These are phyloP conservation scores for Trypanosoma conorhini DNA, from an alignment of 208 protist genomes.

Conservation along the genomic window DNA sequence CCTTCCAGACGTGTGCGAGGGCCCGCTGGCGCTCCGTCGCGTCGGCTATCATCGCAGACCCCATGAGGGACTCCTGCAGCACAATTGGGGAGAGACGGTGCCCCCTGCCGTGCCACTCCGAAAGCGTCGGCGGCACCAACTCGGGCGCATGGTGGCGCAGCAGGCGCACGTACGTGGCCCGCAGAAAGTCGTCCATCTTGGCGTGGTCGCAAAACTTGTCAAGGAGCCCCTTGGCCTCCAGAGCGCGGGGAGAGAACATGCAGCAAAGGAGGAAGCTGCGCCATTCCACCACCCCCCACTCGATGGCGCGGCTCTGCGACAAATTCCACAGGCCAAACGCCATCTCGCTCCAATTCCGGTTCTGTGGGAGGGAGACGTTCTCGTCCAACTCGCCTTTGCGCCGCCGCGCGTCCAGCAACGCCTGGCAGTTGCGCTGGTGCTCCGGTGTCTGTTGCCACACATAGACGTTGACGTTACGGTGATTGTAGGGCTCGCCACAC, in stretches of 20 bases:
- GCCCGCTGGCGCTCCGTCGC: constrained; percentile 29
- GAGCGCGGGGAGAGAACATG: constrained; percentile 68
- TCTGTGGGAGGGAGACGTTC: constrained; percentile 63
- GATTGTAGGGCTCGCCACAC: constrained; percentile 87
- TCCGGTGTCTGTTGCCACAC: constrained; percentile 81
- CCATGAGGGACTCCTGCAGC: constrained; percentile 86
- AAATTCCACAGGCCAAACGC: constrained; percentile 73
- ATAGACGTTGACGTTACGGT: constrained; percentile 83
- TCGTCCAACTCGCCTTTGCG: constrained; percentile 86
- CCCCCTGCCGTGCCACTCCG: constrained; percentile 36
- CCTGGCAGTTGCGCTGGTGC: constrained; percentile 76
- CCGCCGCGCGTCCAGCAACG: constrained; percentile 50
- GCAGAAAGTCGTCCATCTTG: constrained; percentile 87
- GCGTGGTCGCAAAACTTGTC: constrained; percentile 42
- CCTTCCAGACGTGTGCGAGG: constrained; percentile 46
- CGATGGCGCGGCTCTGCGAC: constrained; percentile 66
- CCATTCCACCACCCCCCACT: constrained; percentile 87
- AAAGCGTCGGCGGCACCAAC: constrained; percentile 37
- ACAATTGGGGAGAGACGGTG: constrained; percentile 70
- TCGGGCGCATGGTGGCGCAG: constrained; percentile 76
- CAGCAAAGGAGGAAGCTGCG: constrained; percentile 85
- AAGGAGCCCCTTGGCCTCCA: constrained; percentile 66
- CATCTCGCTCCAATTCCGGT: constrained; percentile 67
- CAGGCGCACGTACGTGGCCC: constrained; percentile 73
- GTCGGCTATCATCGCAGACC: constrained; percentile 43